These are phyloP conservation scores for Aspergillus versicolor DNA, from an alignment of 2,329 filamentous ascomycete species.

Conservation along the genomic window DNA sequence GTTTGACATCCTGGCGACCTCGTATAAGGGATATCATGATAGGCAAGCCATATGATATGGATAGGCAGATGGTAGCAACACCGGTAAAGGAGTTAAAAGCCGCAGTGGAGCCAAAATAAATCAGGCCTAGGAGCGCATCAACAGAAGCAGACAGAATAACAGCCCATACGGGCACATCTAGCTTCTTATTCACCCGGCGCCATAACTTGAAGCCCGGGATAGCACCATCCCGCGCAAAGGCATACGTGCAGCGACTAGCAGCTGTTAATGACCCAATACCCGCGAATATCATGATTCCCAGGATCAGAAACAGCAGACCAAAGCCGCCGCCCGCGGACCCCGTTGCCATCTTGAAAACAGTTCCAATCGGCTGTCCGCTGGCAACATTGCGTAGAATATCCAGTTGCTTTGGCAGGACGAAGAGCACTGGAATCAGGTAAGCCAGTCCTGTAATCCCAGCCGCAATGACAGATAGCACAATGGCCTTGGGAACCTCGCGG, in stretches of 20 bases:
- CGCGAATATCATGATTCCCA: conserved; percentile 75
- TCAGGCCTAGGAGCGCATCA: conserved; percentile 70
- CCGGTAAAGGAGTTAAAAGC: conserved; percentile 80
- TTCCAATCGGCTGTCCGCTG: conserved; percentile 72
- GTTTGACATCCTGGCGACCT: conserved; percentile 61
- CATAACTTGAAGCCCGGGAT: conserved; percentile 69
- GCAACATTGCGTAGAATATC: conserved; percentile 62
- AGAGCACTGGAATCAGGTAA: conserved; percentile 72
- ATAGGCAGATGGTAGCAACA: conserved; percentile 76
- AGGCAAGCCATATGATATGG: conserved; percentile 72
- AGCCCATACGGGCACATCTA: conserved; percentile 70
- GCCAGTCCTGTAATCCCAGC: conserved; percentile 65
- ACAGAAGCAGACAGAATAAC: conserved; percentile 67
- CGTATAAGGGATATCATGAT: conserved; percentile 70
- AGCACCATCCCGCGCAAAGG: conserved; percentile 72
- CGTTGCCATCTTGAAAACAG: conserved; percentile 73
- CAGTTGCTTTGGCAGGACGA: conserved; percentile 67
- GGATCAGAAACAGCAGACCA: conserved; percentile 70
- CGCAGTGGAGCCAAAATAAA: conserved; percentile 75
- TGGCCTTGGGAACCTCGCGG: conserved; percentile 68
- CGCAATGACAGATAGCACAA: conserved; percentile 67
- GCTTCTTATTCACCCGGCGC: conserved; percentile 62
- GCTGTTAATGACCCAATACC: conserved; percentile 74
- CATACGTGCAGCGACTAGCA: conserved; percentile 71
- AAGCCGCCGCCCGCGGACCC: conserved; percentile 72